A percentile compares a stretch with the other conserved stretches of the same genome.
These are phyloP conservation scores for Linum trigynum DNA, from an alignment of 345 rosid species.

Conservation along the genomic window DNA sequence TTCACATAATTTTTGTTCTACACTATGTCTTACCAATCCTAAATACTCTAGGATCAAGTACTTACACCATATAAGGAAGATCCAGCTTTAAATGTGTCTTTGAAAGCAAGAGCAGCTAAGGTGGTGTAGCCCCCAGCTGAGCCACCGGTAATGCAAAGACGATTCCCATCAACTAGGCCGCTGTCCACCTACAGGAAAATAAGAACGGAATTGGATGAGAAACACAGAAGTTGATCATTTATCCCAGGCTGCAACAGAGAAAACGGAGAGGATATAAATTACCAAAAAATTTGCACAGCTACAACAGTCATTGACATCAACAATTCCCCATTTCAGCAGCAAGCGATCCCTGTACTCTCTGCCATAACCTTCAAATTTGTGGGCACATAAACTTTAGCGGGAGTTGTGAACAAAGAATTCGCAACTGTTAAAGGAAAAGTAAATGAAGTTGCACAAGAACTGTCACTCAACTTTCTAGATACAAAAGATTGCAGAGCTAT, in stretches of 20 bases:
- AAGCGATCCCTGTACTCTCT: conserved; percentile 90
- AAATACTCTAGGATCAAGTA: conserved; percentile 7
- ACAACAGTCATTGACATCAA: conserved; percentile 93
- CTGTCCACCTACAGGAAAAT: conserved; percentile 50
- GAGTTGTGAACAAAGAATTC: neutral
- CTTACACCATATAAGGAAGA: conserved; percentile 90
- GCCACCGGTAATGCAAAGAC: conserved; percentile 92
- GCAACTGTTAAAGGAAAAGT: too few species aligned
- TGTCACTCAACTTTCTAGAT: neutral
- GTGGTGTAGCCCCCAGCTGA: conserved; percentile 98
- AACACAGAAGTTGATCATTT: conserved; percentile 3
- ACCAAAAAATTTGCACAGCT: conserved; percentile 90
- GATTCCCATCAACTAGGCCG: conserved; percentile 61
- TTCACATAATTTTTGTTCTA: neutral
- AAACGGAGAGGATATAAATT: conserved; percentile 7
- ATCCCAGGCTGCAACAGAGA: neutral
- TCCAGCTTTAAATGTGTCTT: conserved; percentile 80
- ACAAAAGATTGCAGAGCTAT: neutral
- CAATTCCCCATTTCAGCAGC: conserved; percentile 72
- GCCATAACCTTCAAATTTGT: conserved; percentile 63
- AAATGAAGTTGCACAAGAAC: neutral
- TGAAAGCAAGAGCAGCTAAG: conserved; percentile 87
- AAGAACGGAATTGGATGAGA: conserved; percentile 6
- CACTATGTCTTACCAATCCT: neutral
- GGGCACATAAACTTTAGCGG: neutral